Conservation (phyloP, 2,329 filamentous ascomycete species). For the Claviceps lovelessii region DNA sequence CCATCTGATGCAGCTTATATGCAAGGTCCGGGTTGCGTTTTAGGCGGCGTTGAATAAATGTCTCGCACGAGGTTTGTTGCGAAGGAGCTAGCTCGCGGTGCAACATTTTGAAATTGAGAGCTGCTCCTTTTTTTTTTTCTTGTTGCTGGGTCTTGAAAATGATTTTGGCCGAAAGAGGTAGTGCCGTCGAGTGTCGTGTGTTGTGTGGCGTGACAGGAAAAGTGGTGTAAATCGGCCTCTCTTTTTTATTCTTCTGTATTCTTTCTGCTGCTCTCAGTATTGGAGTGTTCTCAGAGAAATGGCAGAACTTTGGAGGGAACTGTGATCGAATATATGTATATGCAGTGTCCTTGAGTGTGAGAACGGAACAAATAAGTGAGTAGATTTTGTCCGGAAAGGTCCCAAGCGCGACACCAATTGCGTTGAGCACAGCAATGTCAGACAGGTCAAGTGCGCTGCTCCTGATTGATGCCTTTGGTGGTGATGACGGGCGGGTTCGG, state of each 20-base stretch:
- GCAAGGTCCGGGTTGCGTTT: conserved; percentile 37
- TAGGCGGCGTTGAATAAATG: conserved; percentile 18
- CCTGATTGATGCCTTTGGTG: conserved; percentile 1
- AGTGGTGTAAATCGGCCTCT: too few relatives aligned
- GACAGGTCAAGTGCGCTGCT: background rate
- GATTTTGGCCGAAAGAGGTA: background rate
- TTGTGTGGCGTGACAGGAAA: too few relatives aligned
- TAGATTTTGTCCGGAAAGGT: background rate
- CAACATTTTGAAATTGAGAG: conserved; percentile 12
- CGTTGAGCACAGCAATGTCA: conserved; percentile 3
- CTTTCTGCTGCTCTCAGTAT: too few relatives aligned
- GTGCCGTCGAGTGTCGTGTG: background rate
- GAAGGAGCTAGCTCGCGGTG: conserved; percentile 18
- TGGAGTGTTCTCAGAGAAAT: background rate
- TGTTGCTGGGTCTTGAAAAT: background rate
- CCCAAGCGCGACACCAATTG: background rate
- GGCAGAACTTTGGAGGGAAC: background rate
- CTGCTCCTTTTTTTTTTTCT: background rate
- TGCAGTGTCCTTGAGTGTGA: background rate
- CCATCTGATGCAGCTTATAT: conserved; percentile 51
- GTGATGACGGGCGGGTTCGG: background rate
- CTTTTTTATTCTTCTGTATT: too few relatives aligned
- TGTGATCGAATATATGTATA: conserved; percentile 3
- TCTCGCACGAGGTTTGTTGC: conserved; percentile 16
- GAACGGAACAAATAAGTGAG: background rate